Percentiles rank a stretch among this genome's conserved stretches.
phyloP scores from a whole-genome alignment of 495 filamentous ascomycete genomes.

The Talaromyces ruber region DNA sequence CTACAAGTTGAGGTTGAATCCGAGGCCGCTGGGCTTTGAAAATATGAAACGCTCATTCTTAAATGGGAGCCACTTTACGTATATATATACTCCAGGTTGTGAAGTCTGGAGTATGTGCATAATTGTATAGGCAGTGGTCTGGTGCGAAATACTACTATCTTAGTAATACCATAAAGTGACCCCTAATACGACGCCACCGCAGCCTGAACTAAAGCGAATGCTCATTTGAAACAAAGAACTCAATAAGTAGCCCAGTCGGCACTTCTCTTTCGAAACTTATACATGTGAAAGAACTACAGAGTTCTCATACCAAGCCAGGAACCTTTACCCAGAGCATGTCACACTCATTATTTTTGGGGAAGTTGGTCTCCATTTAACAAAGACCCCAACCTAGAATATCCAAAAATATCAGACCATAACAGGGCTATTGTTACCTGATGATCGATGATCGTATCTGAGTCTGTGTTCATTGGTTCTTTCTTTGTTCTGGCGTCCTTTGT shows the following conservation, averaged over 20 bases:
- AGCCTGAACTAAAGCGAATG: neutral
- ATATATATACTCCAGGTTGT: neutral
- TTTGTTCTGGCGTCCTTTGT: neutral
- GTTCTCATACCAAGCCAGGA: neutral
- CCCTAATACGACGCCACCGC: neutral
- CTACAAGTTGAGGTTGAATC: neutral
- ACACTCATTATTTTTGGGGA: neutral
- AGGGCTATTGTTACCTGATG: neutral
- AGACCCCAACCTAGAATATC: neutral
- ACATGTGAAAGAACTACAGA: neutral
- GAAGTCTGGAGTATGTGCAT: neutral
- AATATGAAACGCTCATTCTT: neutral
- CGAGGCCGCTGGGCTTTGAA: neutral
- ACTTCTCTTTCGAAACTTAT: neutral
- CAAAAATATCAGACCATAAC: neutral
- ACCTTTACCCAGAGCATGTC: neutral
- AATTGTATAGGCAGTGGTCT: neutral
- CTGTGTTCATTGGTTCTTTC: neutral
- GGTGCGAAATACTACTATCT: too few species aligned
- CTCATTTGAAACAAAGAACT: neutral
- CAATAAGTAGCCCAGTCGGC: neutral
- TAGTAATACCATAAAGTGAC: neutral
- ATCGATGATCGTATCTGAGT: neutral
- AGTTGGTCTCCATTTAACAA: neutral
- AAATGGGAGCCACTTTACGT: neutral